Evolutionary conservation across 2,329 filamentous ascomycete genomes (phyloP), one percentile per base, ranked within the genome.

Genomic region (Colletotrichum liaoningense): DNA sequence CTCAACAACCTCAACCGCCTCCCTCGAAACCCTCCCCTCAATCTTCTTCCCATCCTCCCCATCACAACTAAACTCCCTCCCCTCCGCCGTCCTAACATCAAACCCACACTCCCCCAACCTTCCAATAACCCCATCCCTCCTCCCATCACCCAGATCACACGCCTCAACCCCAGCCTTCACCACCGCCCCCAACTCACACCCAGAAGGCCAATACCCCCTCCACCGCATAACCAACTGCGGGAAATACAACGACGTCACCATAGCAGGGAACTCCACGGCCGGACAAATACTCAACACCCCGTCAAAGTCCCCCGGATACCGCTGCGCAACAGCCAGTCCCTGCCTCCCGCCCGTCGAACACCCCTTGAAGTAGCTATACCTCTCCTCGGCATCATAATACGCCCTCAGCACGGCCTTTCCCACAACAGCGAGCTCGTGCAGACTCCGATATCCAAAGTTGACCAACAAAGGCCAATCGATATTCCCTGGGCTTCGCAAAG

Each of bases 291-390:
- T 88, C 1, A 91, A 79, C 22, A 90, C 84, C 22, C 89, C 89
- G 67, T 92, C 88, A 69, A 90, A 91, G 73, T 91, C 89, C 0
- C 86, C 82, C 0, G 90, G 89, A 71, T 85, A 90, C n/a, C 81
- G 77, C 76, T 91, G 86, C 0, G 88, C 85, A 9, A 86, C 84
- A 57, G 88, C 88, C 33, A 90, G 80, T 4, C 89, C 90, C 81
- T 92, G 88, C 0, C 90, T 83, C 0, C 90, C 90, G 6, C 91
- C 90, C 0, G 88, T 87, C 0, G 88, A 91, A 77, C 90, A 92
- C 8, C 90, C 90, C 2, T 87, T 77, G 72, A 87, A 91, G 79
- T 91, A 92, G 11, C 64, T 59, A 0, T 84, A 87, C 68, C 85
- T 86, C 0, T 80, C 78, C 0, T 26, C 5, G 2, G 67, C 73